phyloP scores from a whole-genome alignment of 192 early-diverging fungal species.

The Umbelopsis sp. region DNA sequence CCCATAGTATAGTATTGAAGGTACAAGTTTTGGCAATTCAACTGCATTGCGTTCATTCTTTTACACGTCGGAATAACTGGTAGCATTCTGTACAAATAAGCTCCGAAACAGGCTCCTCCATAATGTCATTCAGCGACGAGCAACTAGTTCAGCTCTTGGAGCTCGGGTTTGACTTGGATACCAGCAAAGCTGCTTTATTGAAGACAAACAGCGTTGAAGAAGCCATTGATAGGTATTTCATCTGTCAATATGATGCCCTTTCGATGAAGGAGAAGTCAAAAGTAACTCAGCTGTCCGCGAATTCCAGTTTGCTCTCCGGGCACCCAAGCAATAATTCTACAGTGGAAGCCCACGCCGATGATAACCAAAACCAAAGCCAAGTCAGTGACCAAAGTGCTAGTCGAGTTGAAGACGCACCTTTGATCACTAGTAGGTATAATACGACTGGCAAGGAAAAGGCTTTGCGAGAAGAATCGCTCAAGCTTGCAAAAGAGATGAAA shows the following conservation, averaged over 20 bases:
- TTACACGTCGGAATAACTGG: too few species aligned
- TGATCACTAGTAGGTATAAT: neutral
- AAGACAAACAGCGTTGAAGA: neutral
- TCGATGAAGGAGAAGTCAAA: neutral
- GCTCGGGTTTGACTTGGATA: slow-evolving; percentile 12
- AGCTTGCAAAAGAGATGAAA: slow-evolving; percentile 4
- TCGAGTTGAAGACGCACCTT: neutral
- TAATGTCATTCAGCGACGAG: neutral
- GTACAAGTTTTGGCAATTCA: too few species aligned
- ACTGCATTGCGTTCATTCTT: too few species aligned
- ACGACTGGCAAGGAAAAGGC: neutral
- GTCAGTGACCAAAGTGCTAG: neutral
- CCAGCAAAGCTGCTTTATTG: neutral
- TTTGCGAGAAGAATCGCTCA: neutral
- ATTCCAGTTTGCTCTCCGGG: too few species aligned
- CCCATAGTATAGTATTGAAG: too few species aligned
- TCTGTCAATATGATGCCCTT: too few species aligned
- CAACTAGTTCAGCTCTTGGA: slow-evolving; percentile 1
- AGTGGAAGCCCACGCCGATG: too few species aligned
- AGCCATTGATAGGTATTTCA: slow-evolving; percentile 6
- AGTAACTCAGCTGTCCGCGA: too few species aligned
- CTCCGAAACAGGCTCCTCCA: neutral
- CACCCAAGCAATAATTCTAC: too few species aligned
- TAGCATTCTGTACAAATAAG: neutral
- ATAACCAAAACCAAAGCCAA: too few species aligned